A percentile compares a stretch with the other conserved stretches of the same genome.
phyloP scores from a whole-genome alignment of 306 rosid genomes.

The Cucurbita moschata region DNA sequence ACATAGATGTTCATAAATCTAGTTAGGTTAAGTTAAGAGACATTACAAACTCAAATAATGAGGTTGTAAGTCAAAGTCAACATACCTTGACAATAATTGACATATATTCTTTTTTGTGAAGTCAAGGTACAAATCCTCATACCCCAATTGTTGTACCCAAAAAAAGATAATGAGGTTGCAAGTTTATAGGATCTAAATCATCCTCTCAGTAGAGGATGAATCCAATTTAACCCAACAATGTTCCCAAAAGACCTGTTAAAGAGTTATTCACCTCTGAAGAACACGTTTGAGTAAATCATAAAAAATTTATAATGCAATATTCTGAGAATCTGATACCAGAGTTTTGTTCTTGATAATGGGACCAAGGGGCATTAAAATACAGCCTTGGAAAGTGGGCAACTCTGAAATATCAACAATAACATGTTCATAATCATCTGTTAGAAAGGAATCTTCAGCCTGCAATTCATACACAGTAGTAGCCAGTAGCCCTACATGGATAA shows the following conservation, averaged over 20 bases:
- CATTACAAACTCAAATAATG: not conserved
- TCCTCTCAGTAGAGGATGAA: not conserved
- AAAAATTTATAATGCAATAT: not conserved
- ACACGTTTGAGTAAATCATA: not conserved
- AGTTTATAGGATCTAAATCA: too few relatives aligned
- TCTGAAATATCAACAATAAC: not conserved
- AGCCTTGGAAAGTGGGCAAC: conserved; percentile 1
- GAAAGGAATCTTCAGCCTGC: conserved; percentile 4
- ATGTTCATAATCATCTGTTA: not conserved
- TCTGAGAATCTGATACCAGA: not conserved
- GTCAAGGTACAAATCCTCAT: not conserved
- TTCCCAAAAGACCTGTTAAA: not conserved
- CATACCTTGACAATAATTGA: not conserved
- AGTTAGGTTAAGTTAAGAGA: not conserved
- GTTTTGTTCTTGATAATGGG: not conserved
- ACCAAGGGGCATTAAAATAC: not conserved
- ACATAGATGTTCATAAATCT: not conserved
- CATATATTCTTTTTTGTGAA: not conserved
- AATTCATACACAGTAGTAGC: not conserved
- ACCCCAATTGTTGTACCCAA: not conserved
- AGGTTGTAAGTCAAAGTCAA: not conserved
- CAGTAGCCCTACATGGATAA: not conserved
- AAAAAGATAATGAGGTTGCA: not conserved
- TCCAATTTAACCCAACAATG: not conserved
- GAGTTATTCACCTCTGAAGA: not conserved